Evolutionary conservation across 345 rosid genomes (phyloP).

Genomic region (Citrus hindsii): DNA sequence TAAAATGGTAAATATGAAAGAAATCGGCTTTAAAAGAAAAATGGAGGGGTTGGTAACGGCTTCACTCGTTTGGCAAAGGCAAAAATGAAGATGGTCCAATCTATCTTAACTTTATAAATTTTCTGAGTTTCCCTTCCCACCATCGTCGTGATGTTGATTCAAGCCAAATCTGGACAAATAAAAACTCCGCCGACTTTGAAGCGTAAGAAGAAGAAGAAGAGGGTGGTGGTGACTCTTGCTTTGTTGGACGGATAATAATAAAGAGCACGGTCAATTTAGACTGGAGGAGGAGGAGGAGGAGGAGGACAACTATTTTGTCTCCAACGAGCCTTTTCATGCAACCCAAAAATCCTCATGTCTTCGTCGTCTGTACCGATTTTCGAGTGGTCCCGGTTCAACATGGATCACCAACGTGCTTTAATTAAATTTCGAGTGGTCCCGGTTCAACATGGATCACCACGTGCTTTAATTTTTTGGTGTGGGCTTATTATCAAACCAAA

Average conservation of each 20-base stretch:
- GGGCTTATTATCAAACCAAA: not conserved
- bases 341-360: not conserved
- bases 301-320: conserved; percentile 24
- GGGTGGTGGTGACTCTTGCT: not conserved
- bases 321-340: not conserved
- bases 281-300: conserved; percentile 9
- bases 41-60: too few species aligned
- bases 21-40: too few species aligned
- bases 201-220: not conserved
- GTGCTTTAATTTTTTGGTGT: conserved; percentile 1
- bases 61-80: too few species aligned
- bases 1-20: too few species aligned
- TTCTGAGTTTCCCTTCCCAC: not conserved
- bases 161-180: not conserved
- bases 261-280: conserved; percentile 20
- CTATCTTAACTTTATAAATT: not conserved
- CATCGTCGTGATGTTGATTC: too few species aligned
- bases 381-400: not conserved
- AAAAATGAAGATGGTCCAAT: too few species aligned
- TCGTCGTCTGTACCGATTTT: conserved; percentile 20
- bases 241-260: conserved; percentile 34
- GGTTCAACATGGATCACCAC: not conserved
- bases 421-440: too few species aligned
- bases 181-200: not conserved
- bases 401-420: conserved; percentile 11